Evolutionary conservation across 1,139 yeast species (phyloP).

Genomic region (Kodamaea fungicola): DNA sequence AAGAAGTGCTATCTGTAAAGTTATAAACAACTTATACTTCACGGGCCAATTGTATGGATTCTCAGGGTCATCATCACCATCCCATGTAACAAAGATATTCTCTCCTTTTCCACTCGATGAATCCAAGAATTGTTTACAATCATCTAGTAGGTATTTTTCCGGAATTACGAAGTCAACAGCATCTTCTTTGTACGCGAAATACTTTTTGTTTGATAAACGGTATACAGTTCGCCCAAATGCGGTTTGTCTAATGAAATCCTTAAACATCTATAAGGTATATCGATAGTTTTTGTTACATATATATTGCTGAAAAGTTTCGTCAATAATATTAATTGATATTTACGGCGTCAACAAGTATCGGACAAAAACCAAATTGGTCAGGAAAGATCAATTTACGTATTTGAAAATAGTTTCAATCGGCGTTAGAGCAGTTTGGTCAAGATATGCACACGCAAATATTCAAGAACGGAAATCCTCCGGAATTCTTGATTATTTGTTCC

Average conservation of each 20-base stretch:
- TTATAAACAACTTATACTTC: conserved; percentile 32
- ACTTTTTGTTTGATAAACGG: conserved; percentile 28
- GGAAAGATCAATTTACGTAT: too few relatives aligned
- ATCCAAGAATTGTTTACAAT: neutral
- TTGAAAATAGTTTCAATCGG: too few relatives aligned
- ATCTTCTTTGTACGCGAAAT: conserved; percentile 31
- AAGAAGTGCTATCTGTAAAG: conserved; percentile 38
- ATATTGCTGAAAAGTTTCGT: neutral
- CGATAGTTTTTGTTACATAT: conserved; percentile 1
- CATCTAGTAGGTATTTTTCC: conserved; percentile 21
- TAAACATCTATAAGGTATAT: neutral
- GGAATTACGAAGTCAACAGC: conserved; percentile 29
- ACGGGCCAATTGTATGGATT: conserved; percentile 56
- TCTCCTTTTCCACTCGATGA: neutral
- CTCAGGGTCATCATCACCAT: conserved; percentile 42
- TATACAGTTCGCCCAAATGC: conserved; percentile 33
- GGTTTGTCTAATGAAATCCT: conserved; percentile 27
- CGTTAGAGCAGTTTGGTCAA: too few relatives aligned
- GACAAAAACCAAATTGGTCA: too few relatives aligned
- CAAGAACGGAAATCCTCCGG: too few relatives aligned
- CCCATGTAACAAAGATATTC: neutral
- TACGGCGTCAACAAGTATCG: too few relatives aligned
- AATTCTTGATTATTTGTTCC: too few relatives aligned
- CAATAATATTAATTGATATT: too few relatives aligned
- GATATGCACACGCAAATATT: too few relatives aligned